Evolutionary conservation across 495 filamentous ascomycete species (phyloP).

Genomic region (Achaetomiella virescens): DNA sequence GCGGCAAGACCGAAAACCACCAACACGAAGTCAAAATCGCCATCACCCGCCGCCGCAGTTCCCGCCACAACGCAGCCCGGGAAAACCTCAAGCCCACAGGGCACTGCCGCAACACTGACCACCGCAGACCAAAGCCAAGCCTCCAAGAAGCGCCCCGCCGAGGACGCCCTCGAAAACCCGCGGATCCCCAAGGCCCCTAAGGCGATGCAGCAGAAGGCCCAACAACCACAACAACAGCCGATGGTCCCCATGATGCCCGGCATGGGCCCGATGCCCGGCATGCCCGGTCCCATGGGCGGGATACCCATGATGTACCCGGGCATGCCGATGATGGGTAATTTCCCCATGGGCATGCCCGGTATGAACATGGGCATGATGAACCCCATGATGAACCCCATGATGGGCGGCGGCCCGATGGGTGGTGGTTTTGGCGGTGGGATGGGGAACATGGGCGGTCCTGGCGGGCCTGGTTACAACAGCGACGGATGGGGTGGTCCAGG

Average conservation of each 20-base stretch:
- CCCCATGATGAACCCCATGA: constrained; percentile 43
- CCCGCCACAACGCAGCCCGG: constrained; percentile 9
- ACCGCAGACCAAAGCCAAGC: constrained; percentile 35
- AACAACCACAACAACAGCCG: constrained; percentile 33
- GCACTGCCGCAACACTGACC: constrained; percentile 21
- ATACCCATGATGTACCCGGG: constrained; percentile 30
- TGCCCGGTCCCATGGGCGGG: constrained; percentile 23
- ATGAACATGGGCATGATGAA: constrained; percentile 36
- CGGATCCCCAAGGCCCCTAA: constrained; percentile 57
- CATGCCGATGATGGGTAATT: constrained; percentile 32
- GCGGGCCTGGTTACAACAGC: constrained; percentile 39
- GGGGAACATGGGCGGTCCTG: constrained; percentile 35
- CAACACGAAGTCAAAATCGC: constrained; percentile 34
- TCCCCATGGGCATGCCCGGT: constrained; percentile 14
- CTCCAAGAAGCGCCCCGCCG: constrained; percentile 75
- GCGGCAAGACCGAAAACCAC: constrained; percentile 18
- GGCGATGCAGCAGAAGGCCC: constrained; percentile 51
- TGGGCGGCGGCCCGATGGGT: constrained; percentile 28
- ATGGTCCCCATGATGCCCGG: constrained; percentile 34
- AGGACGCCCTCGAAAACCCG: constrained; percentile 60
- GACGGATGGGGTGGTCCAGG: constrained; percentile 17
- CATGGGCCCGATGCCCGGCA: constrained; percentile 29
- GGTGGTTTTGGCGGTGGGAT: constrained; percentile 27
- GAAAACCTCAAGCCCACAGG: constrained; percentile 13
- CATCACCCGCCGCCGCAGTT: constrained; percentile 26